A percentile compares a stretch with the other conserved stretches of the same genome.
phyloP scores from a whole-genome alignment of 2,329 filamentous ascomycete genomes.

The Mycosphaerella arachidis region DNA sequence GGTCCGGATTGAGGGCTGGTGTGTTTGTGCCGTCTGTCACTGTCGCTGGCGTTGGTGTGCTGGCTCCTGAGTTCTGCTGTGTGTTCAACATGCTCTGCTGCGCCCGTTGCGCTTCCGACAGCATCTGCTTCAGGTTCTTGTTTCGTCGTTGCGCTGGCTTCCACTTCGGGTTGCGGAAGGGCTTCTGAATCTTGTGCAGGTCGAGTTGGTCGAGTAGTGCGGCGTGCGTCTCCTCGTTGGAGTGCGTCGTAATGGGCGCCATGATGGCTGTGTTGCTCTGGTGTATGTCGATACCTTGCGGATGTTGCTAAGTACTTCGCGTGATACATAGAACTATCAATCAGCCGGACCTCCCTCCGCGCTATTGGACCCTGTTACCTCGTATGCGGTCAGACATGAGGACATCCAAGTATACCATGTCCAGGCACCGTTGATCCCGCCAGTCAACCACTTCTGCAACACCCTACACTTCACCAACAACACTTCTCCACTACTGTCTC shows the following conservation, averaged over 20 bases:
- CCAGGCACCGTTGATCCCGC: neutral
- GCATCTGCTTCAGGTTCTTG: constrained; percentile 97
- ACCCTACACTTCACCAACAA: neutral
- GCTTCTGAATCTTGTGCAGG: constrained; percentile 78
- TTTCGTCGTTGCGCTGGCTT: constrained; percentile 91
- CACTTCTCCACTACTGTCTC: neutral
- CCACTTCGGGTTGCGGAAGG: constrained; percentile 87
- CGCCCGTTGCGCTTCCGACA: constrained; percentile 80
- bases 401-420: neutral
- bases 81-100: constrained; percentile 87
- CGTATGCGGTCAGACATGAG: neutral
- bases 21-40: constrained; percentile 35
- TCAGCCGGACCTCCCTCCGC: neutral
- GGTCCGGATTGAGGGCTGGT: constrained; percentile 69
- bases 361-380: neutral
- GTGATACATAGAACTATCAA: neutral
- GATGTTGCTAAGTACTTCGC: neutral
- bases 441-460: neutral
- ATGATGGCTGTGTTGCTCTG: constrained; percentile 32
- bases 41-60: constrained; percentile 52
- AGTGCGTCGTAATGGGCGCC: constrained; percentile 61
- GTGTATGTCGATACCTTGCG: neutral
- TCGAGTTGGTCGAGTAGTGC: constrained; percentile 86
- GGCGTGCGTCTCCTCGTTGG: constrained; percentile 74
- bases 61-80: constrained; percentile 68